These are phyloP conservation scores for Tricholoma sp. DNA, from an alignment of 768 basidiomycete genomes.

Conservation along the genomic window DNA sequence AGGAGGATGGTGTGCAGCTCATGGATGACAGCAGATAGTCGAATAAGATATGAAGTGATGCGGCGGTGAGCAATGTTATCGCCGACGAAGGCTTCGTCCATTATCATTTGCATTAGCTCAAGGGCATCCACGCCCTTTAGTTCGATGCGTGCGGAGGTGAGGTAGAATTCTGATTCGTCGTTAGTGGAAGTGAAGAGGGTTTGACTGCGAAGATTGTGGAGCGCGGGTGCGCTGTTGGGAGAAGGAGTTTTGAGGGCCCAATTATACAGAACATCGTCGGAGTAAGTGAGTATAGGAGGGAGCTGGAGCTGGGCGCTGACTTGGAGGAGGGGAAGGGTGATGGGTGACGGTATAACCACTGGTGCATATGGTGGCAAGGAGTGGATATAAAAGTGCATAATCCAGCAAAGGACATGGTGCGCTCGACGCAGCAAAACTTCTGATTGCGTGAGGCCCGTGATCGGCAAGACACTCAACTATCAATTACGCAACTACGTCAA, in stretches of 20 bases:
- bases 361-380: slow-evolving; percentile 44
- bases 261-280: slow-evolving; percentile 90
- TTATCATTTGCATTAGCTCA: slow-evolving; percentile 75
- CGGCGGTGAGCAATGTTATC: slow-evolving; percentile 61
- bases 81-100: slow-evolving; percentile 85
- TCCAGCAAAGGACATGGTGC: slow-evolving; percentile 67
- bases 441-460: slow-evolving; percentile 29
- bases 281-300: slow-evolving; percentile 86
- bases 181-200: slow-evolving; percentile 72
- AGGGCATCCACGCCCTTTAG: slow-evolving; percentile 80
- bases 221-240: slow-evolving; percentile 35
- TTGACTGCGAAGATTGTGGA: slow-evolving; percentile 57
- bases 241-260: slow-evolving; percentile 43
- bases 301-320: slow-evolving; percentile 68
- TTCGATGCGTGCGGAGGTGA: slow-evolving; percentile 83
- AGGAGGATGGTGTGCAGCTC: slow-evolving; percentile 58
- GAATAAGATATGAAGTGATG: slow-evolving; percentile 56
- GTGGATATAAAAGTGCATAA: slow-evolving; percentile 78
- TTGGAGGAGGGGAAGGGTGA: slow-evolving; percentile 72
- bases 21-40: slow-evolving; percentile 61
- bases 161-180: slow-evolving; percentile 86
- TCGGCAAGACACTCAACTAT: slow-evolving; percentile 53
- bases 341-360: slow-evolving; percentile 59
- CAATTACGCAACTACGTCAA: neutral
- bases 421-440: slow-evolving; percentile 55